A percentile compares a stretch with the other conserved stretches of the same genome.
These are phyloP conservation scores for Corymbia citriodora DNA, from an alignment of 441 rosid genomes.

Conservation along the genomic window DNA sequence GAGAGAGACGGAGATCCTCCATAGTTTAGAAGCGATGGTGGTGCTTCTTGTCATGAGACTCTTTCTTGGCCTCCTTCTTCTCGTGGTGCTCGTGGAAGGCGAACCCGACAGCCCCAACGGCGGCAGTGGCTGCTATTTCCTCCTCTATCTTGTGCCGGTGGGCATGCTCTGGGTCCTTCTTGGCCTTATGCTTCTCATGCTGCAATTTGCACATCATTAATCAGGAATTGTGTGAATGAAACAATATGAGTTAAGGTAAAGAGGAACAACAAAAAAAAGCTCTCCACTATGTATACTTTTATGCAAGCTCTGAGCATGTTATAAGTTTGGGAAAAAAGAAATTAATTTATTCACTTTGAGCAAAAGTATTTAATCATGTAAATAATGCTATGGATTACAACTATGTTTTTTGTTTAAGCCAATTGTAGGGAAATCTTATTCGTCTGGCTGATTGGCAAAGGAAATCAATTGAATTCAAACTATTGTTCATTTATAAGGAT, in stretches of 20 bases:
- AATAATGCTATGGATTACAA: neutral
- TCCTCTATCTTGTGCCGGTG: conserved; percentile 51
- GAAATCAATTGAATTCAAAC: neutral
- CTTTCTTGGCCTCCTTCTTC: conserved; percentile 37
- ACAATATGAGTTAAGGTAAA: neutral
- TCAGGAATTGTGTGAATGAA: neutral
- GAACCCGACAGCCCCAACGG: conserved; percentile 39
- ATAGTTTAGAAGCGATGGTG: conserved; percentile 33
- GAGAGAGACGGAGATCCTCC: neutral
- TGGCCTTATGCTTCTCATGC: conserved; percentile 47
- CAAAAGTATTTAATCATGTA: neutral
- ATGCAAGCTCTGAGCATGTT: neutral
- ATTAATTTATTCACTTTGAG: neutral
- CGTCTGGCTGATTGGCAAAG: neutral
- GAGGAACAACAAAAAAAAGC: neutral
- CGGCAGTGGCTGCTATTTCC: conserved; percentile 35
- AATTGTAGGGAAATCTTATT: neutral
- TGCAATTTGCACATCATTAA: neutral
- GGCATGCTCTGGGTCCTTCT: conserved; percentile 53
- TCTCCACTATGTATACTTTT: neutral
- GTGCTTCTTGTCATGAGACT: conserved; percentile 45
- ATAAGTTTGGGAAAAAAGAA: neutral
- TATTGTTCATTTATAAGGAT: neutral
- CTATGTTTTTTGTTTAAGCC: neutral
- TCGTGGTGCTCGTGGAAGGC: conserved; percentile 53